A percentile compares a stretch with the other conserved stretches of the same genome.
Evolutionary conservation across 805 yeast species (phyloP).

Genomic region (Wickerhamiella musiphila): DNA sequence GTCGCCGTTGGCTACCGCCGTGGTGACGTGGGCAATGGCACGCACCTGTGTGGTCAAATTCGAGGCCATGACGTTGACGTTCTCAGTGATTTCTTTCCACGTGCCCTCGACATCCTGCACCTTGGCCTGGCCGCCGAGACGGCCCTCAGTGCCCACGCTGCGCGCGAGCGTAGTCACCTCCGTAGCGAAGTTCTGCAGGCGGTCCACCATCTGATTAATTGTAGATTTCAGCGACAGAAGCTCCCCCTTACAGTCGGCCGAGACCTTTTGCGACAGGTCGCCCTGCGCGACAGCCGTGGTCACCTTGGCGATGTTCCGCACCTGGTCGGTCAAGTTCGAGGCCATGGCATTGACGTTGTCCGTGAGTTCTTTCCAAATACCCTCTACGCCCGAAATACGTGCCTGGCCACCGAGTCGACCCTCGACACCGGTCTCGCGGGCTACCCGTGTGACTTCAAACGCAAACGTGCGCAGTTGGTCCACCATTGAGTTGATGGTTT

Average conservation of each 20-base stretch:
- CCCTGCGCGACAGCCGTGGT: slow-evolving; percentile 81
- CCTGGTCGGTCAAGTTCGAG: slow-evolving; percentile 69
- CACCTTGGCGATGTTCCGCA: slow-evolving; percentile 71
- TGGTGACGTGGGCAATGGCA: slow-evolving; percentile 76
- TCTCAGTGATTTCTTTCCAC: slow-evolving; percentile 72
- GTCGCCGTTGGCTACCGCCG: slow-evolving; percentile 86
- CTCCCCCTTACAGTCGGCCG: slow-evolving; percentile 74
- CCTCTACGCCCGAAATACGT: slow-evolving; percentile 57
- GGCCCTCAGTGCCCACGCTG: slow-evolving; percentile 79
- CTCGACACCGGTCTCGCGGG: slow-evolving; percentile 78
- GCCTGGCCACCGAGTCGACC: slow-evolving; percentile 86
- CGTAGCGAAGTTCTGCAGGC: slow-evolving; percentile 60
- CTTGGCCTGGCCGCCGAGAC: slow-evolving; percentile 74
- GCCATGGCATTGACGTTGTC: slow-evolving; percentile 89
- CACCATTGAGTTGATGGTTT: slow-evolving; percentile 79
- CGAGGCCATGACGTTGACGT: slow-evolving; percentile 76
- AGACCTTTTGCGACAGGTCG: slow-evolving; percentile 61
- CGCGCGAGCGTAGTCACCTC: slow-evolving; percentile 77
- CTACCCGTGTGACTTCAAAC: slow-evolving; percentile 72
- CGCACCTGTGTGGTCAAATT: slow-evolving; percentile 79
- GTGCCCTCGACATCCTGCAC: slow-evolving; percentile 70
- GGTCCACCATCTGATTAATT: slow-evolving; percentile 78
- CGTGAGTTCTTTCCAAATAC: slow-evolving; percentile 75
- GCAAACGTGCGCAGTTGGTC: slow-evolving; percentile 72
- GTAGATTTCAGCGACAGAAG: slow-evolving; percentile 68